Conservation (phyloP, 2,329 filamentous ascomycete genomes). For the Aspergillus melleus region DNA sequence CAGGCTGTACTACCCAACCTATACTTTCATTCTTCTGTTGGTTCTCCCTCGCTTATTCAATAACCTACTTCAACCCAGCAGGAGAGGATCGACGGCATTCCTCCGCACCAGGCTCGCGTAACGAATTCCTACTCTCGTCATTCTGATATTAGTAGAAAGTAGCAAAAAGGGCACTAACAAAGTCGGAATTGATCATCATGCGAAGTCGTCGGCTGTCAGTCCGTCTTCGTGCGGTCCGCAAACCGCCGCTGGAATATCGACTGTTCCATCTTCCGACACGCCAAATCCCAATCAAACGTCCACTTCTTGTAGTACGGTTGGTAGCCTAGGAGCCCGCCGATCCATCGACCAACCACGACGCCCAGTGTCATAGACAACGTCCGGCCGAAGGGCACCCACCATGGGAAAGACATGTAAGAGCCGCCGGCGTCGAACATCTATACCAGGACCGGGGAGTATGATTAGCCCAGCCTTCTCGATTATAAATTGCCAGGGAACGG, state of each 20-base stretch:
- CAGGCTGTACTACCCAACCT: no score
- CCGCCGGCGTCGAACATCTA: not conserved
- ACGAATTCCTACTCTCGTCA: no score
- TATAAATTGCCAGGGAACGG: no score
- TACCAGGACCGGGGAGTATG: not conserved
- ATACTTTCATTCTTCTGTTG: no score
- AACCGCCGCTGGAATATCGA: constrained; percentile 8
- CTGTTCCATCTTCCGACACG: constrained; percentile 10
- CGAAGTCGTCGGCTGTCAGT: not conserved
- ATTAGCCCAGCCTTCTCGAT: not conserved
- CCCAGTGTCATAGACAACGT: not conserved
- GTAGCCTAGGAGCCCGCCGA: constrained; percentile 7
- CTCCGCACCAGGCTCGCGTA: no score
- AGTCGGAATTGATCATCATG: no score
- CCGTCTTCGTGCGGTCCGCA: not conserved
- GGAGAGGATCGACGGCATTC: no score
- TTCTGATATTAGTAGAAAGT: no score
- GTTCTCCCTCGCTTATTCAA: no score
- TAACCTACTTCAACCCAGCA: no score
- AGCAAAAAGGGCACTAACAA: no score
- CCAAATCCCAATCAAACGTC: constrained; percentile 14
- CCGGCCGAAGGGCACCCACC: not conserved
- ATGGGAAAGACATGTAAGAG: not conserved
- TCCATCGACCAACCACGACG: constrained; percentile 1
- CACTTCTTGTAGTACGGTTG: constrained; percentile 14